A percentile compares a stretch with the other conserved stretches of the same genome.
Conservation (phyloP, 2,329 filamentous ascomycete species). For the Fusarium acutatum region DNA sequence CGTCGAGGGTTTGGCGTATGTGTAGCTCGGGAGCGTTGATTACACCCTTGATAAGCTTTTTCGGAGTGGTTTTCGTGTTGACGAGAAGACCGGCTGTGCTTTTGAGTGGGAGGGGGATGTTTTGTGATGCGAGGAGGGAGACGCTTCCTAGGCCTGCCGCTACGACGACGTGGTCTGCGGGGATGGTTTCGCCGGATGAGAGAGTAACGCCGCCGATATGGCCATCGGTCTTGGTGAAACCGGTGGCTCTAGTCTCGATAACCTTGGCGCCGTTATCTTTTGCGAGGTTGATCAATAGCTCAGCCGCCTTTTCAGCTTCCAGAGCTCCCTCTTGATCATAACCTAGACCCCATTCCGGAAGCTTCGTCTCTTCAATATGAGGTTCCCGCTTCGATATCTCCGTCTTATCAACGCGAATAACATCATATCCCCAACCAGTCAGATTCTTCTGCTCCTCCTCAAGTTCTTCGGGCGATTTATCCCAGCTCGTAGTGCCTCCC, state of each 20-base stretch:
- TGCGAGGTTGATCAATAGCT: not conserved
- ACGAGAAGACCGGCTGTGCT: constrained; percentile 4
- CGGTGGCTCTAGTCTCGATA: not conserved
- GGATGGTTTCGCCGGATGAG: not conserved
- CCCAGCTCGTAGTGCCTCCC: constrained; percentile 1
- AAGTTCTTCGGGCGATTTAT: not conserved
- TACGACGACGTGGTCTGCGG: constrained; percentile 1
- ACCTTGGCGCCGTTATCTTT: not conserved
- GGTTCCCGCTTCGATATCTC: not conserved
- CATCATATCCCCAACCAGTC: constrained; percentile 1
- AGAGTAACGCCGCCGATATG: not conserved
- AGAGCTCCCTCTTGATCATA: constrained; percentile 11
- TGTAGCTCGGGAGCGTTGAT: constrained; percentile 2
- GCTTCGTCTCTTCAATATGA: not conserved
- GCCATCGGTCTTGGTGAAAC: not conserved
- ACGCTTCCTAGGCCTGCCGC: constrained; percentile 18
- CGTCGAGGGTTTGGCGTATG: constrained; percentile 7
- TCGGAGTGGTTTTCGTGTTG: constrained; percentile 1
- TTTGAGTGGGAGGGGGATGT: not conserved
- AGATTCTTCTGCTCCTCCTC: constrained; percentile 2
- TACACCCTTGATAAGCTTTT: not conserved
- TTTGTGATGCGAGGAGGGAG: constrained; percentile 1
- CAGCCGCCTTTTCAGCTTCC: constrained; percentile 5
- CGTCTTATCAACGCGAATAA: not conserved
- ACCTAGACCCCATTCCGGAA: constrained; percentile 10